Evolutionary conservation across 495 filamentous ascomycete genomes (phyloP).

Genomic region (Penicillium maclennaniae): DNA sequence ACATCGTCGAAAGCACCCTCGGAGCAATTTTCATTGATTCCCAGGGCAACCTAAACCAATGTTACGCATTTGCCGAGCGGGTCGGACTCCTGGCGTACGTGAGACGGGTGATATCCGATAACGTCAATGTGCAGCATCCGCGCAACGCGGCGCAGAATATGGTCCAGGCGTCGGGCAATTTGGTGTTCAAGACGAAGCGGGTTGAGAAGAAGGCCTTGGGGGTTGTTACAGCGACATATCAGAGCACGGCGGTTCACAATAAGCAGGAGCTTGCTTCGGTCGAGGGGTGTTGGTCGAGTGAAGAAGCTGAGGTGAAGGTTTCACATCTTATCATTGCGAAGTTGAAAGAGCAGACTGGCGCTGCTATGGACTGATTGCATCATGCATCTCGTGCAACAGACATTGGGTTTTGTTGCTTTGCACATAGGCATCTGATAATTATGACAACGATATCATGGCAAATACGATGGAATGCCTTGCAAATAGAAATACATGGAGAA

Average conservation of each 20-base stretch:
- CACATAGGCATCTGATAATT: neutral
- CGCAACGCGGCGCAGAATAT: conserved; percentile 64
- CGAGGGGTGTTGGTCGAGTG: conserved; percentile 8
- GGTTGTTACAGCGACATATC: conserved; percentile 4
- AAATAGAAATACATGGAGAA: neutral
- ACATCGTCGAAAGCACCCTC: conserved; percentile 76
- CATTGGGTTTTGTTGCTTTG: neutral
- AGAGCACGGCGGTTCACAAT: conserved; percentile 2
- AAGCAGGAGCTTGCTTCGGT: conserved; percentile 3
- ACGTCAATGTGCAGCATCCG: conserved; percentile 67
- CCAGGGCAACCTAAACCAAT: conserved; percentile 52
- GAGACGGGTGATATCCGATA: conserved; percentile 53
- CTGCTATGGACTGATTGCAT: neutral
- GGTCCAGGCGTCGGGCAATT: conserved; percentile 30
- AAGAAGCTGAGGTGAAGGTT: conserved; percentile 12
- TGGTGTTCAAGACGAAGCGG: conserved; percentile 13
- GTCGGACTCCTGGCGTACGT: conserved; percentile 65
- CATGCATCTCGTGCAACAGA: neutral
- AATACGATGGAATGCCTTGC: neutral
- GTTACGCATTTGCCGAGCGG: conserved; percentile 54
- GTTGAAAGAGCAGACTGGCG: neutral
- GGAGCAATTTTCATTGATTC: conserved; percentile 87
- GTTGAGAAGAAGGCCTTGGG: conserved; percentile 2
- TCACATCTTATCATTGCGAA: conserved; percentile 7
- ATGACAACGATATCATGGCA: neutral